phyloP scores from a whole-genome alignment of 2,329 filamentous ascomycete genomes.

The Cladosporium halotolerans region DNA sequence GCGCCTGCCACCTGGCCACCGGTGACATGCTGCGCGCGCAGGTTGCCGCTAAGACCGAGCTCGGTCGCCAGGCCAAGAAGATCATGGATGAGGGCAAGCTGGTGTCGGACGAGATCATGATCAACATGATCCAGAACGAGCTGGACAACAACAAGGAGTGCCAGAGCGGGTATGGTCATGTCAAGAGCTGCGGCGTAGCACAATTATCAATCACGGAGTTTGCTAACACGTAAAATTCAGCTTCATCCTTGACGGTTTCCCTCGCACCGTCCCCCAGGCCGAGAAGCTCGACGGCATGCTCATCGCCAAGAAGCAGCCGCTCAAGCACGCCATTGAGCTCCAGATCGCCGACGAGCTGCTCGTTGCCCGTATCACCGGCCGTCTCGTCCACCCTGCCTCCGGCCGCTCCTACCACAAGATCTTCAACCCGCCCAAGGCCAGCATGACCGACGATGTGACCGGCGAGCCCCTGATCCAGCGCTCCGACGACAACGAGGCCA shows the following conservation, averaged over 20 bases:
- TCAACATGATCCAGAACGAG: slow-evolving; percentile 99
- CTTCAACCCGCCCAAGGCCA: slow-evolving; percentile 93
- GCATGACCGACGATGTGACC: slow-evolving; percentile 94
- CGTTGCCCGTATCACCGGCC: slow-evolving; percentile 92
- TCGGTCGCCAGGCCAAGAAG: slow-evolving; percentile 97
- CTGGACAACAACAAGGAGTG: slow-evolving; percentile 91
- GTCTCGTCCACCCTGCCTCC: slow-evolving; percentile 89
- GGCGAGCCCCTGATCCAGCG: slow-evolving; percentile 95
- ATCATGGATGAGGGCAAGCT: slow-evolving; percentile 99
- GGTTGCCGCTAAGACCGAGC: slow-evolving; percentile 91
- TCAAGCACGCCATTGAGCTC: slow-evolving; percentile 93
- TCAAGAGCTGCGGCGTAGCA: background rate
- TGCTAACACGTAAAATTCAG: slow-evolving; percentile 41
- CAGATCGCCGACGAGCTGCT: slow-evolving; percentile 93
- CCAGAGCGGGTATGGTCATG: slow-evolving; percentile 74
- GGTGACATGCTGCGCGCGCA: slow-evolving; percentile 99
- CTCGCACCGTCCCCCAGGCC: slow-evolving; percentile 90
- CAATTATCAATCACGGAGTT: background rate
- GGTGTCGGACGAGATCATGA: slow-evolving; percentile 97
- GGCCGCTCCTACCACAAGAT: slow-evolving; percentile 96
- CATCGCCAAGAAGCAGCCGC: slow-evolving; percentile 64
- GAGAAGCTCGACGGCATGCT: slow-evolving; percentile 95
- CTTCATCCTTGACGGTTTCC: slow-evolving; percentile 98
- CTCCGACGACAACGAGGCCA: slow-evolving; percentile 93
- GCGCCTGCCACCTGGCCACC: slow-evolving; percentile 93